These are phyloP conservation scores for Tetrapyrgos nigripes DNA, from an alignment of 1,284 basidiomycete genomes.

Conservation along the genomic window DNA sequence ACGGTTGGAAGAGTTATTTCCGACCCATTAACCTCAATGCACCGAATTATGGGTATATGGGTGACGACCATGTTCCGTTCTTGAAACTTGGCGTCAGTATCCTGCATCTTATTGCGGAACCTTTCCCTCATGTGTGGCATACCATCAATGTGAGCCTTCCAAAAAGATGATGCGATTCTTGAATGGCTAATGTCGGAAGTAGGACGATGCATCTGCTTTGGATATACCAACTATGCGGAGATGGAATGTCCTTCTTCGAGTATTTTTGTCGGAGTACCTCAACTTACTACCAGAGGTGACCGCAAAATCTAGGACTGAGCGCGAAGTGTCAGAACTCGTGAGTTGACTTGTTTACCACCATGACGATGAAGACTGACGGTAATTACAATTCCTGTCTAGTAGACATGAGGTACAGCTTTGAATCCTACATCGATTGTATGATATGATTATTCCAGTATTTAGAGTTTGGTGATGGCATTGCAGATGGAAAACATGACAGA, in stretches of 20 bases:
- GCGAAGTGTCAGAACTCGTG: not conserved
- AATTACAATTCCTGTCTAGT: not conserved
- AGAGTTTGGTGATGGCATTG: not conserved
- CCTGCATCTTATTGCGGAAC: constrained; percentile 89
- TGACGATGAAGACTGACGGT: not conserved
- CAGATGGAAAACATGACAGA: too few species aligned
- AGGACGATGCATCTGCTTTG: constrained; percentile 91
- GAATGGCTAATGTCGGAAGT: constrained; percentile 10
- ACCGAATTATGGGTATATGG: constrained; percentile 68
- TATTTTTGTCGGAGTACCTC: constrained; percentile 93
- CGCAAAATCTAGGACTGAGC: not conserved
- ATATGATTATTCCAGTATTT: not conserved
- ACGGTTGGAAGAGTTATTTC: constrained; percentile 70
- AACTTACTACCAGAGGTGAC: constrained; percentile 60
- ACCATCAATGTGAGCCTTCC: constrained; percentile 63
- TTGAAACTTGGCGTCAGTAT: constrained; percentile 84
- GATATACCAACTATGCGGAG: constrained; percentile 87
- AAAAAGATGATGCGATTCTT: not conserved
- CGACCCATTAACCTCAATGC: constrained; percentile 43
- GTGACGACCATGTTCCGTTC: constrained; percentile 97
- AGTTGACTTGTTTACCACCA: not conserved
- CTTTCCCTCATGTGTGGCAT: constrained; percentile 96
- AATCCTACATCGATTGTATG: not conserved
- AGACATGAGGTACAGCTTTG: not conserved
- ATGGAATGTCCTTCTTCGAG: constrained; percentile 90